Evolutionary conservation across 441 rosid genomes (phyloP).

Genomic region (Euphorbia schlechtendalii): DNA sequence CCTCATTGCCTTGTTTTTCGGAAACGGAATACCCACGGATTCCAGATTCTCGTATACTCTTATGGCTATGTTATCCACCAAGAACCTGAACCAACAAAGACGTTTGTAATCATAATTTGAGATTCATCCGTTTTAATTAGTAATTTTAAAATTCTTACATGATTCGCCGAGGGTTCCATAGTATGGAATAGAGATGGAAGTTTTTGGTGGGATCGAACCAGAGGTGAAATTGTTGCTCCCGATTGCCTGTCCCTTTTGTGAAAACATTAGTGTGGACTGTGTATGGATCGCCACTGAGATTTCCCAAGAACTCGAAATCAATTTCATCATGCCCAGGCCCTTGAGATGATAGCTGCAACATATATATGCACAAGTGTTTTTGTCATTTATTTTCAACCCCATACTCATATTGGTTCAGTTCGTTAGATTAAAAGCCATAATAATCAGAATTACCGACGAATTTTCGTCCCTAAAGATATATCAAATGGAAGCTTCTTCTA

Average conservation of each 20-base stretch:
- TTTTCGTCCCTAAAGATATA: too few relatives aligned
- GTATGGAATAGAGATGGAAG: slow-evolving; percentile 59
- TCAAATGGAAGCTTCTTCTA: too few relatives aligned
- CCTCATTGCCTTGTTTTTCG: slow-evolving; percentile 28
- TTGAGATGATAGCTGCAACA: slow-evolving; percentile 28
- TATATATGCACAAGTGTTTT: too few relatives aligned
- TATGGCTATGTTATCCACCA: slow-evolving; percentile 34
- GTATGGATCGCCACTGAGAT: slow-evolving; percentile 50
- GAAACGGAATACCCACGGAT: slow-evolving; percentile 28
- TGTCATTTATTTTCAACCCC: too few relatives aligned
- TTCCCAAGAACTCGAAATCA: slow-evolving; percentile 58
- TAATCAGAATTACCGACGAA: too few relatives aligned
- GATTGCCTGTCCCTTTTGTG: slow-evolving; percentile 47
- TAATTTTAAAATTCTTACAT: slow-evolving; percentile 35
- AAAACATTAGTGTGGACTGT: slow-evolving; percentile 66
- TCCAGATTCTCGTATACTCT: slow-evolving; percentile 31
- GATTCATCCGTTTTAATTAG: too few relatives aligned
- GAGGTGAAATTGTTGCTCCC: slow-evolving; percentile 61
- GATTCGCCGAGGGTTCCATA: slow-evolving; percentile 57
- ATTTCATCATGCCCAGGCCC: slow-evolving; percentile 48
- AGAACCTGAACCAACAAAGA: slow-evolving; percentile 21
- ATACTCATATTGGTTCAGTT: too few relatives aligned
- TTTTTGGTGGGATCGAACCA: slow-evolving; percentile 62
- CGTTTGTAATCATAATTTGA: too few relatives aligned
- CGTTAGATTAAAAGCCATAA: too few relatives aligned